phyloP scores from a whole-genome alignment of 164 flowering plant species.

The Sedum album region DNA sequence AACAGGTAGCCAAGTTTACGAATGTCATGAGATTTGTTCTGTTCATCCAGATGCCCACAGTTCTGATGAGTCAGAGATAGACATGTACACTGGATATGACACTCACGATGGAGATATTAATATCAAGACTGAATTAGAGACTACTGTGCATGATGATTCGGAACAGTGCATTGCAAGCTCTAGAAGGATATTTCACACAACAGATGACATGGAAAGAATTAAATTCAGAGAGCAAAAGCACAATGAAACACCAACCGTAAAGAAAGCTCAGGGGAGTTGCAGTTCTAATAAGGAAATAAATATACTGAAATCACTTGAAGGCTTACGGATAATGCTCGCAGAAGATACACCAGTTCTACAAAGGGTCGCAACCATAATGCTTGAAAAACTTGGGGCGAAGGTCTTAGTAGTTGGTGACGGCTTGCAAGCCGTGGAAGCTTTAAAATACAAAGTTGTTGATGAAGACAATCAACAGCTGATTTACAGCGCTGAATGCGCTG shows the following conservation, averaged over 20 bases:
- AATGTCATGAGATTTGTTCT: slow-evolving; percentile 58
- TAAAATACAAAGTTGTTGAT: slow-evolving; percentile 27
- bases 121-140: slow-evolving; percentile 13
- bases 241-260: slow-evolving; percentile 8
- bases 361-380: slow-evolving; percentile 94
- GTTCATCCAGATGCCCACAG: slow-evolving; percentile 40
- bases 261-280: slow-evolving; percentile 16
- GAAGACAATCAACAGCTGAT: slow-evolving; percentile 22
- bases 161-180: slow-evolving; percentile 1
- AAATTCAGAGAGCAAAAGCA: slow-evolving; percentile 13
- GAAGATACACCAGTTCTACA: slow-evolving; percentile 94
- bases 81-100: not conserved
- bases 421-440: slow-evolving; percentile 78
- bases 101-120: slow-evolving; percentile 15
- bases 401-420: slow-evolving; percentile 86
- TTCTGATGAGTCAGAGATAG: slow-evolving; percentile 42
- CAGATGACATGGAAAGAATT: not conserved
- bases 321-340: slow-evolving; percentile 73
- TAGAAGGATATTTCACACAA: slow-evolving; percentile 12
- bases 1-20: slow-evolving; percentile 32
- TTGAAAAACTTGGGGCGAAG: slow-evolving; percentile 80
- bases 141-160: slow-evolving; percentile 7
- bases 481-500: slow-evolving; percentile 18
- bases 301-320: slow-evolving; percentile 50
- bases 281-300: slow-evolving; percentile 7